Percentiles rank a stretch among this genome's conserved stretches.
Evolutionary conservation across 1,139 yeast genomes (phyloP).

Genomic region (Yamadazyma oceani): DNA sequence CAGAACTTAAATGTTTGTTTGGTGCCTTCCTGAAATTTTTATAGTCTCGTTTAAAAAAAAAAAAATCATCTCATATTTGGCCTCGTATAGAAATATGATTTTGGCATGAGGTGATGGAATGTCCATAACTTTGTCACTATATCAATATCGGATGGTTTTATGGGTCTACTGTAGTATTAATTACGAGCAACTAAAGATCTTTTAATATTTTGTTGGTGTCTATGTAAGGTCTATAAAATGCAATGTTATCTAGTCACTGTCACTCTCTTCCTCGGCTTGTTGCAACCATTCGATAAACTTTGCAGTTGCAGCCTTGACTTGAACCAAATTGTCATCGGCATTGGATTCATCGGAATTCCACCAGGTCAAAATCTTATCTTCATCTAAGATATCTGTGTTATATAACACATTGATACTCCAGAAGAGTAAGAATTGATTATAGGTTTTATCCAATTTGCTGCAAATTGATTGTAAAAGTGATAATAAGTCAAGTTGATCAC

Average conservation of each 20-base stretch:
- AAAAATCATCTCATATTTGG: constrained; percentile 2
- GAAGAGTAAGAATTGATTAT: constrained; percentile 55
- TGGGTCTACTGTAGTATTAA: too few relatives aligned
- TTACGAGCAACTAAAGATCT: too few relatives aligned
- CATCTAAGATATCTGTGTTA: constrained; percentile 78
- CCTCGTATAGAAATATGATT: constrained; percentile 3
- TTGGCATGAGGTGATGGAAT: too few relatives aligned
- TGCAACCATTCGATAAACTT: constrained; percentile 86
- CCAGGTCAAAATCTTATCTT: constrained; percentile 79
- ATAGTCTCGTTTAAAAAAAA: too few relatives aligned
- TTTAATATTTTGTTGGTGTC: too few relatives aligned
- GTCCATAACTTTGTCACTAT: too few relatives aligned
- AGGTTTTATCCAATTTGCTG: constrained; percentile 25
- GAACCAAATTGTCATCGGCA: constrained; percentile 41
- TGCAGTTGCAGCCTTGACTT: constrained; percentile 56
- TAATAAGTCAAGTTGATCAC: constrained; percentile 76
- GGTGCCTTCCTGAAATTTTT: too few relatives aligned
- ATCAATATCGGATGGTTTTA: too few relatives aligned
- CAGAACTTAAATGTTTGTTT: too few relatives aligned
- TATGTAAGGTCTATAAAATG: too few relatives aligned
- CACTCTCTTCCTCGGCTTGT: constrained; percentile 86
- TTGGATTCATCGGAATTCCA: constrained; percentile 55
- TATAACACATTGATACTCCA: constrained; percentile 69
- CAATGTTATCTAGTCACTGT: constrained; percentile 19
- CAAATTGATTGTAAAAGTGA: constrained; percentile 55